Evolutionary conservation across 306 rosid genomes (phyloP), one percentile per base, ranked within the genome.

Genomic region (Vicia faba): DNA sequence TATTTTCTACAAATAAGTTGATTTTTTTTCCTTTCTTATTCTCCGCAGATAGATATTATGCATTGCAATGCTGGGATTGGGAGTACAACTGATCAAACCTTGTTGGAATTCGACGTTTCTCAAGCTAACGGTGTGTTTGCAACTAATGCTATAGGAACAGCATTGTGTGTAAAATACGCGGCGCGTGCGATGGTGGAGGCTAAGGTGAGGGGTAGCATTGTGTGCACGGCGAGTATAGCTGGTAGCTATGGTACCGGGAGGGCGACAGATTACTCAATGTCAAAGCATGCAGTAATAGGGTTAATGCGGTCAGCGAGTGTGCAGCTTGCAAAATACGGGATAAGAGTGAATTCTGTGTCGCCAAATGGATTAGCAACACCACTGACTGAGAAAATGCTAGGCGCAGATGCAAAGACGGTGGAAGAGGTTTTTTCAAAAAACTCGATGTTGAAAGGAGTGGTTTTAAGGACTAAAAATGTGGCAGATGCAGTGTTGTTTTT

Each of bases 291-390:
- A 0, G 79, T 87, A 61, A 2, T 82, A 8, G 87, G 89, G 8
- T 20, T 87, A 65, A 63, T 80, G 50, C 31, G 84, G 0, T 43
- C 78, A 2, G 82, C 85, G 18, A 84, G 92, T 36, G 5, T 70
- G 49, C 92, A 82, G 53, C 79, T 84, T 0, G 84, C 73, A 31
- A 73, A 4, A 23, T 43, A 71, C 3, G 89, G 87, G 3, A 78
- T 87, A 1, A 80, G 87, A 23, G 92, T 84, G 61, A 87, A 87
- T 36, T 66, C 70, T 39, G 83, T 84, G 5, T 87, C 87, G 2
- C 87, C 89, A 1, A 70, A 43, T 25, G 84, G 51, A 1, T 0
- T 84, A 5, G 84, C 77, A 16, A 84, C 85, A 25, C 84, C 85
- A 5, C 0, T 82, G 57, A 41, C 79, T 5, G 15, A 57, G 1